Conservation (phyloP, 2,329 filamentous ascomycete species). For the Colletotrichum sp. region DNA sequence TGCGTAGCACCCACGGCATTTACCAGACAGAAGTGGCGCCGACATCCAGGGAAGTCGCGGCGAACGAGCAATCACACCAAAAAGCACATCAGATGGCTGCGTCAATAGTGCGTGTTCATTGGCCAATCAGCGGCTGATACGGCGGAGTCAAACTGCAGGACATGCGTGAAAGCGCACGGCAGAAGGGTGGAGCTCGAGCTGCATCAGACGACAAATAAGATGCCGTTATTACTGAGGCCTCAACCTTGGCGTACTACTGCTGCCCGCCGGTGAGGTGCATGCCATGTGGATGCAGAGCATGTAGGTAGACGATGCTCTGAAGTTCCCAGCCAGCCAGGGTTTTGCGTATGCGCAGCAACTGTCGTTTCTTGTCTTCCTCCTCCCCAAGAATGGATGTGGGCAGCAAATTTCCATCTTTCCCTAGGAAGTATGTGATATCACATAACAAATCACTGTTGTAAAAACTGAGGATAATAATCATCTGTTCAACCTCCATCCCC, state of each 20-base stretch:
- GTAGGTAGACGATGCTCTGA: not conserved
- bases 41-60: not conserved
- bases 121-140: not conserved
- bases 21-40: not conserved
- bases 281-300: not conserved
- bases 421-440: not conserved
- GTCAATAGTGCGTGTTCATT: not conserved
- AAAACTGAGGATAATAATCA: not conserved
- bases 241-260: not conserved
- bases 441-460: not conserved
- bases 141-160: not conserved
- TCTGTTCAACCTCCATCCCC: not conserved
- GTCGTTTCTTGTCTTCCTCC: not conserved
- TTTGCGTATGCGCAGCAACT: not conserved
- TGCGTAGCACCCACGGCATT: not conserved
- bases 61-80: not conserved
- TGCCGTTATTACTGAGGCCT: not conserved
- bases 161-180: not conserved
- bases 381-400: not conserved
- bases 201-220: not conserved
- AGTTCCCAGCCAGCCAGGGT: not conserved
- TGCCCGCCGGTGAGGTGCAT: not conserved
- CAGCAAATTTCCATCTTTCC: not conserved
- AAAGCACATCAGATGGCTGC: not conserved
- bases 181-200: not conserved